phyloP scores from a whole-genome alignment of 2,329 filamentous ascomycete genomes.

The Aspergillus calidoustus region DNA sequence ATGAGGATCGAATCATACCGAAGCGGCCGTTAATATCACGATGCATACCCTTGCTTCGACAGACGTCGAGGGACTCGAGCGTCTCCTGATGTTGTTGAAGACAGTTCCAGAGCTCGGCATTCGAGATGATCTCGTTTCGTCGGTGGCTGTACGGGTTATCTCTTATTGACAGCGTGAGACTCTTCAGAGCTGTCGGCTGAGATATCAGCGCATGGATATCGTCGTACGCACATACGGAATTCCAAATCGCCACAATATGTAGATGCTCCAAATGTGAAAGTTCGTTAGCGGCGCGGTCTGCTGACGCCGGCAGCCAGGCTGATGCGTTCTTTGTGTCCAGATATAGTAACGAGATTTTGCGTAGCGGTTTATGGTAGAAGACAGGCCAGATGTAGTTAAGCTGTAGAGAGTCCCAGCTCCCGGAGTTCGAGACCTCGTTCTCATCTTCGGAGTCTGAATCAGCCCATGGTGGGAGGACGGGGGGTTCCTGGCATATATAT shows the following conservation, averaged over 20 bases:
- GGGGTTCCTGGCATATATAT: background rate
- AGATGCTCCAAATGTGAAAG: background rate
- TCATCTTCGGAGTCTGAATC: background rate
- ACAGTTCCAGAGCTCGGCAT: background rate
- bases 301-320: background rate
- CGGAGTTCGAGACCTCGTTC: background rate
- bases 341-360: background rate
- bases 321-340: conserved; percentile 4
- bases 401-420: background rate
- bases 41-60: background rate
- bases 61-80: background rate
- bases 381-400: background rate
- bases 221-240: background rate
- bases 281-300: background rate
- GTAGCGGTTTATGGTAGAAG: background rate
- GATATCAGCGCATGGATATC: background rate
- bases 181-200: background rate
- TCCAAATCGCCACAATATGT: background rate
- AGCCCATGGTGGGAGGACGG: background rate
- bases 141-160: background rate
- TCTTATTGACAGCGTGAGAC: background rate
- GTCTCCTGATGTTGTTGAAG: background rate
- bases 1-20: background rate
- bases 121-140: background rate
- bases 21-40: background rate